Percentiles rank a stretch among this genome's conserved stretches.
These are phyloP conservation scores for Mrakia gelida DNA, from an alignment of 768 basidiomycete species.

Conservation along the genomic window DNA sequence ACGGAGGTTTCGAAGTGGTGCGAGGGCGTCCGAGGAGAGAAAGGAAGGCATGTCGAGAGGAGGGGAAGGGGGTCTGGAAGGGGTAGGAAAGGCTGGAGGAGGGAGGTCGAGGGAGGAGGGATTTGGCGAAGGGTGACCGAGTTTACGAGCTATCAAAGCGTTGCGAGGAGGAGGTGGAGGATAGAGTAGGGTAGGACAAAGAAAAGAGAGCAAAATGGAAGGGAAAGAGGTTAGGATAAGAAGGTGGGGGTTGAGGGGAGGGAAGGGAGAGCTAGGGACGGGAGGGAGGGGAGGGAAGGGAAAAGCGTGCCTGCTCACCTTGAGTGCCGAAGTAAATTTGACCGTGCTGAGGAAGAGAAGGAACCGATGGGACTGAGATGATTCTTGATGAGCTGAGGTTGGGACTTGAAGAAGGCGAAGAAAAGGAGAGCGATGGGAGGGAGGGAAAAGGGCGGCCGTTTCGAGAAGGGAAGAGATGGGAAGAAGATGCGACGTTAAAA, in stretches of 20 bases:
- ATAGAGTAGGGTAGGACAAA: constrained; percentile 5
- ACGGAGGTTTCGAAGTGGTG: constrained; percentile 23
- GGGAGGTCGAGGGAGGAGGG: constrained; percentile 43
- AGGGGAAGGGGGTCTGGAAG: constrained; percentile 40
- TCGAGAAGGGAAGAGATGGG: background rate
- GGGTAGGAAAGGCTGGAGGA: constrained; percentile 50
- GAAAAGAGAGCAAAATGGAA: constrained; percentile 31
- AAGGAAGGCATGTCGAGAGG: constrained; percentile 4
- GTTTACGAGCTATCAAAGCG: constrained; percentile 17
- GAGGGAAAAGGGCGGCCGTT: background rate
- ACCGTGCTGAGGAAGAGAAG: background rate
- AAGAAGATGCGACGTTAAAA: background rate
- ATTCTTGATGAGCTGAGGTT: background rate
- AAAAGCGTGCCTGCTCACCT: constrained; percentile 39
- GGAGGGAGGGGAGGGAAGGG: background rate
- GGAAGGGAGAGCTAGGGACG: background rate
- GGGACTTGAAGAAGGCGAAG: background rate
- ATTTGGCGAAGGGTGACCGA: background rate
- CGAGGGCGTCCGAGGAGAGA: constrained; percentile 19
- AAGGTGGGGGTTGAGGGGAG: constrained; percentile 16
- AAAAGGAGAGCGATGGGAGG: background rate
- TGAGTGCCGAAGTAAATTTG: background rate
- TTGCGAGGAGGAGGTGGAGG: constrained; percentile 23
- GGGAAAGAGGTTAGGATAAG: constrained; percentile 44
- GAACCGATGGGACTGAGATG: background rate